A percentile compares a stretch with the other conserved stretches of the same genome.
Evolutionary conservation across 805 yeast genomes (phyloP).

Genomic region (Suhomyces sp.): DNA sequence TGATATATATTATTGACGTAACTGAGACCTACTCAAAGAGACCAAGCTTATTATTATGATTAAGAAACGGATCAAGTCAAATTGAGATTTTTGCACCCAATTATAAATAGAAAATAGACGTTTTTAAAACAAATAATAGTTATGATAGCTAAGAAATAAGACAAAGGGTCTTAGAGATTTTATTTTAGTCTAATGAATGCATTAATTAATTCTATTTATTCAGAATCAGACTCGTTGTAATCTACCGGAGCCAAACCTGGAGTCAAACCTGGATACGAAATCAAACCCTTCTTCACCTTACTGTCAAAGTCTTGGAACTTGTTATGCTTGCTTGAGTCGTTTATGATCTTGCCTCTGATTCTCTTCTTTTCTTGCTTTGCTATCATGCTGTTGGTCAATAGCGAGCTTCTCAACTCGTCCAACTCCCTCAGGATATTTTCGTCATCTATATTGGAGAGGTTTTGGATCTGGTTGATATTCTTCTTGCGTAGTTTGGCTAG

Average conservation of each 20-base stretch:
- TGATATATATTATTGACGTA: too few relatives aligned
- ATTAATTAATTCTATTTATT: slow-evolving; percentile 10
- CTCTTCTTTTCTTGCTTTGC: slow-evolving; percentile 20
- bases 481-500: slow-evolving; percentile 35
- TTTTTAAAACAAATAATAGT: too few relatives aligned
- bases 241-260: slow-evolving; percentile 88
- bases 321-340: slow-evolving; percentile 11
- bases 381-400: slow-evolving; percentile 16
- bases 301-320: slow-evolving; percentile 26
- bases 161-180: too few relatives aligned
- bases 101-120: too few relatives aligned
- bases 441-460: slow-evolving; percentile 30
- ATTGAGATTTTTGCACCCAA: too few relatives aligned
- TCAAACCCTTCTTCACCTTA: slow-evolving; percentile 42
- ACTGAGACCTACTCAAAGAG: too few relatives aligned
- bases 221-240: slow-evolving; percentile 25
- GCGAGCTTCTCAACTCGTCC: slow-evolving; percentile 25
- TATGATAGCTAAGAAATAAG: too few relatives aligned
- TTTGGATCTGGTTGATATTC: slow-evolving; percentile 31
- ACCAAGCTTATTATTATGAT: too few relatives aligned
- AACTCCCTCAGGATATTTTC: slow-evolving; percentile 29
- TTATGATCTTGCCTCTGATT: slow-evolving; percentile 17
- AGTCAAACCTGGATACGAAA: slow-evolving; percentile 63
- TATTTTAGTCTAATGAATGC: too few relatives aligned
- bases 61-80: too few relatives aligned